Percentiles rank a stretch among this genome's conserved stretches.
Conservation (phyloP, 2,329 filamentous ascomycete species). For the Monosporascus sp. region DNA sequence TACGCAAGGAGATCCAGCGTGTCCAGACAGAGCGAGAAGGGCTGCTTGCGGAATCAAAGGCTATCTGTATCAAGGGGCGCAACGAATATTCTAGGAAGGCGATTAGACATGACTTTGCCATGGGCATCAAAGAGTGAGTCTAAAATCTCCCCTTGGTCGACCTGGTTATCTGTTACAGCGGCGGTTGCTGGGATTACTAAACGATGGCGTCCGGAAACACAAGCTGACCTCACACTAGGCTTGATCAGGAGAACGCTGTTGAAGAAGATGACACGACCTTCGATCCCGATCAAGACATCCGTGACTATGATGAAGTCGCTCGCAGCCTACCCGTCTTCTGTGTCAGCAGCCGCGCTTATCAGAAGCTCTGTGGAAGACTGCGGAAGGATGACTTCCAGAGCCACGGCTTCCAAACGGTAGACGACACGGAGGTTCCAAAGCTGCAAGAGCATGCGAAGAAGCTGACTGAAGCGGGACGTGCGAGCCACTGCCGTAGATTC, state of each 20-base stretch:
- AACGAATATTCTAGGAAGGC: conserved; percentile 50
- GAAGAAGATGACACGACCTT: conserved; percentile 51
- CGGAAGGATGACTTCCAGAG: conserved; percentile 44
- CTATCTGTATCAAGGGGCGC: conserved; percentile 45
- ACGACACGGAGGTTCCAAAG: conserved; percentile 56
- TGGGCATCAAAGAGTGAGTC: conserved; percentile 49
- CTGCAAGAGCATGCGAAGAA: conserved; percentile 55
- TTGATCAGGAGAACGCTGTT: conserved; percentile 48
- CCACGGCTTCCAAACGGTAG: conserved; percentile 42
- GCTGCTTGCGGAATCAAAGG: conserved; percentile 25
- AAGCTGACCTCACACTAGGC: conserved; percentile 18
- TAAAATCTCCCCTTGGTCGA: neutral
- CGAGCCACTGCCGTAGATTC: conserved; percentile 40
- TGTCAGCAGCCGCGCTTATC: conserved; percentile 57
- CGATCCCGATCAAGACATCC: conserved; percentile 46
- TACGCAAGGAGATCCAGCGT: conserved; percentile 28
- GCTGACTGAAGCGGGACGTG: conserved; percentile 41
- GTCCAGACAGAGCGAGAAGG: conserved; percentile 21
- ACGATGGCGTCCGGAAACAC: neutral
- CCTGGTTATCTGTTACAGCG: neutral
- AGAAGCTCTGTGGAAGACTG: conserved; percentile 53
- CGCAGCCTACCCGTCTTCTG: conserved; percentile 57
- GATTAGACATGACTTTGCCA: conserved; percentile 55
- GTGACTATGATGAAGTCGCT: conserved; percentile 55
- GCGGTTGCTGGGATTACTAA: no score